phyloP scores from a whole-genome alignment of 306 rosid species.

The Bauhinia variegata region DNA sequence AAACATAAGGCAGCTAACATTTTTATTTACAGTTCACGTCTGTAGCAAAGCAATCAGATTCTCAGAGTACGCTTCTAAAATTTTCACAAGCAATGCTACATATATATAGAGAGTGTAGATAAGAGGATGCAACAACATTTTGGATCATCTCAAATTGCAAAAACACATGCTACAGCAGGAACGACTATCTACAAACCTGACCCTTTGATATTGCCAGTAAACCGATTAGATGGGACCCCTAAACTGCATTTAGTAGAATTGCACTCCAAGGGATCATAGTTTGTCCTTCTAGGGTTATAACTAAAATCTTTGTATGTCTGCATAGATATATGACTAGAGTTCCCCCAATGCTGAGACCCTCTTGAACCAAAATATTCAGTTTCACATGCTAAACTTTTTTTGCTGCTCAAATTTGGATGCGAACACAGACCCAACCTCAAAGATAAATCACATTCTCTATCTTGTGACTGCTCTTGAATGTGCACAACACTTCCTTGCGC shows the following conservation, averaged over 20 bases:
- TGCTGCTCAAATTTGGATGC: constrained; percentile 52
- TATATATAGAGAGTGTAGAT: constrained; percentile 53
- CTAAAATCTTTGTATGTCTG: constrained; percentile 55
- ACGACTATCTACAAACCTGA: constrained; percentile 79
- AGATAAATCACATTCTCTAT: constrained; percentile 74
- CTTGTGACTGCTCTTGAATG: constrained; percentile 50
- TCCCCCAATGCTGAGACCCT: constrained; percentile 56
- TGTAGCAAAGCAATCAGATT: constrained; percentile 53
- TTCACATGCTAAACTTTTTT: constrained; percentile 52
- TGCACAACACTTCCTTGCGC: constrained; percentile 40
- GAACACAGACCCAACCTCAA: constrained; percentile 73
- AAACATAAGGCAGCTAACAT: constrained; percentile 35
- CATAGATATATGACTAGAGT: constrained; percentile 46
- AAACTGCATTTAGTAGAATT: no score
- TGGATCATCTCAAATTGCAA: constrained; percentile 48
- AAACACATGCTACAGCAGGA: constrained; percentile 55
- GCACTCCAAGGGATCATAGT: constrained; percentile 54
- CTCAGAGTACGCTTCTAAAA: constrained; percentile 50
- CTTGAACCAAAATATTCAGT: constrained; percentile 57
- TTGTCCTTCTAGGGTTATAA: constrained; percentile 62
- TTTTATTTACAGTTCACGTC: constrained; percentile 59
- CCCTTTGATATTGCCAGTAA: constrained; percentile 51
- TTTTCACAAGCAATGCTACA: constrained; percentile 58
- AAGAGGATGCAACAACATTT: constrained; percentile 53
- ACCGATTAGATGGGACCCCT: constrained; percentile 72